Evolutionary conservation across 179 eudicot species (phyloP).

Genomic region (Beta corolliflora): DNA sequence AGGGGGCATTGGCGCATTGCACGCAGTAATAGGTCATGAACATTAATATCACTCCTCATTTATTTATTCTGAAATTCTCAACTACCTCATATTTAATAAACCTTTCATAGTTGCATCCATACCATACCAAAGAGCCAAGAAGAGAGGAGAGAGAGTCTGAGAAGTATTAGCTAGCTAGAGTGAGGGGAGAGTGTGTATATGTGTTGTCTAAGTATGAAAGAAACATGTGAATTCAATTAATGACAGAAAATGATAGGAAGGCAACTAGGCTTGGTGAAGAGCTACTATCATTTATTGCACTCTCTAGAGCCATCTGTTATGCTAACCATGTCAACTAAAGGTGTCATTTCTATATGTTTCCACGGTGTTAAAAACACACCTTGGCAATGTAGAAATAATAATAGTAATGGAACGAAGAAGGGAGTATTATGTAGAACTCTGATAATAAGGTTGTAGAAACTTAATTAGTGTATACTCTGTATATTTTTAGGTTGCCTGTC

Average conservation of each 20-base stretch:
- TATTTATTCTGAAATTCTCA: constrained; percentile 18
- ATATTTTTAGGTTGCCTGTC: too few relatives aligned
- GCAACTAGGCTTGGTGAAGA: constrained; percentile 1
- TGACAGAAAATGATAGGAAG: constrained; percentile 29
- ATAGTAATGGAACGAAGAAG: too few relatives aligned
- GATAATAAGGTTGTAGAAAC: too few relatives aligned
- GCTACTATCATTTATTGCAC: constrained; percentile 19
- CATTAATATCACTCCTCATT: not conserved
- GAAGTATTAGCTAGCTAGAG: not conserved
- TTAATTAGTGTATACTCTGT: too few relatives aligned
- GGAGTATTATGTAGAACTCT: too few relatives aligned
- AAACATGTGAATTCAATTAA: constrained; percentile 45
- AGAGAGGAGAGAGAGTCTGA: constrained; percentile 14
- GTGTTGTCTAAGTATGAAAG: constrained; percentile 10
- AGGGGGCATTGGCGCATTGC: not conserved
- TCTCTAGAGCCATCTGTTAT: not conserved
- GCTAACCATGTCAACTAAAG: not conserved
- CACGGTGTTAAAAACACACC: not conserved
- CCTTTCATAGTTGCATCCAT: constrained; percentile 15
- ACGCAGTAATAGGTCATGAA: constrained; percentile 17
- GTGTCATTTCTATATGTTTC: not conserved
- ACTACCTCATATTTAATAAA: constrained; percentile 30
- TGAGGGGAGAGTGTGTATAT: not conserved
- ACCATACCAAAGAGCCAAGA: not conserved
- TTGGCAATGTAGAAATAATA: not conserved